Base-by-base conservation (phyloP, 345 rosid species). In the Moricandia moricandioides region DNA sequence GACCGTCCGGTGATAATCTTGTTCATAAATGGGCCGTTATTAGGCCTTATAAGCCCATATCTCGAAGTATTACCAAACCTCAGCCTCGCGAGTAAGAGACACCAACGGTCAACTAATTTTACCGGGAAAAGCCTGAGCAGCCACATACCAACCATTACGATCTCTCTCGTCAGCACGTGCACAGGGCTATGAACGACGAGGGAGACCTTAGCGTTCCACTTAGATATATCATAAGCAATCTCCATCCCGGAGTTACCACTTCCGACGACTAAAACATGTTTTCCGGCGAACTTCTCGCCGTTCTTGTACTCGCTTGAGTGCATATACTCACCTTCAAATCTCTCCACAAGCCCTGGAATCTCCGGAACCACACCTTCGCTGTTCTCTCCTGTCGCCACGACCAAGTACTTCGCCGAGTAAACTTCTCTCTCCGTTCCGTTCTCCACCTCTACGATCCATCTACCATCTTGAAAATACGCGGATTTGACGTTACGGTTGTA, bases 231-330 rank as follows among this genome's bases (percentile, higher is more conserved):
- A 35, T 79, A 83, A 5, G 88, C 86, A 17, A 88, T 89, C 71
- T 86, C 96, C 88, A 88, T 83, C 4, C 91, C 91, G 2, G 89
- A 89, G 45, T 86, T 88, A 1, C 96, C 91, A 70, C 85, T 65
- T 7, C 96, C 89, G 7, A 88, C 88, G 2, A 89, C 96, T 55
- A 89, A 27, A 52, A 86, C 89, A 17, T 79, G 29, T 77, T 82
- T 82, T 7, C 73, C 81, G 14, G 30, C 2, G 39, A 71, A 83
- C 2, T 6, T 51, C 12, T 14, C 24, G 0, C 84, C 87, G 65
- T 82, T 84, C 16, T 70, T 65, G 34, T 84, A 87, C 34, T 71
- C 55, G 67, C 67, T 76, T 1, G 91, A 87, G 69, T 89, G 93
- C 21, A 85, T 13, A 31, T 21, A 60, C 14, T 85, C 78, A 21